Percentiles rank a stretch among this genome's conserved stretches.
Evolutionary conservation across 176 grass and related monocot species (phyloP).

Genomic region (Oryza glumipatula): DNA sequence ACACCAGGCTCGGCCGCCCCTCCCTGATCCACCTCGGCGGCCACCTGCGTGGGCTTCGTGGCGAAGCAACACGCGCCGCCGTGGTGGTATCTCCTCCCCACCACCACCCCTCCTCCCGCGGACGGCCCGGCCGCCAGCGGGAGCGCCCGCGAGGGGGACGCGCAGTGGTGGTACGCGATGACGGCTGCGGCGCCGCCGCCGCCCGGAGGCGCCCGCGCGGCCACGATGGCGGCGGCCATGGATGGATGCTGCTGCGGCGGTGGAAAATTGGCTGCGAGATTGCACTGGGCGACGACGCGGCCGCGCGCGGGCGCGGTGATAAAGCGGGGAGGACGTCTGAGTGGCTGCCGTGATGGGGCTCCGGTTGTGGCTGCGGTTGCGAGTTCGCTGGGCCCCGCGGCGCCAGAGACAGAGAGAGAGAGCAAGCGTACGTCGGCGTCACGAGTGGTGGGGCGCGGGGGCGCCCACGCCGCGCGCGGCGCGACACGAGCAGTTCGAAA

Average conservation of each 20-base stretch:
- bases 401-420: conserved; percentile 12
- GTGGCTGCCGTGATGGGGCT: conserved; percentile 48
- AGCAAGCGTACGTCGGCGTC: conserved; percentile 21
- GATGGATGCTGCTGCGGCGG: too few relatives aligned
- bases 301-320: conserved; percentile 20
- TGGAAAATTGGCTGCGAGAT: not conserved
- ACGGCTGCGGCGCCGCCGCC: conserved; percentile 30
- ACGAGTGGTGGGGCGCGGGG: not conserved
- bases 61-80: conserved; percentile 52
- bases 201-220: conserved; percentile 29
- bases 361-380: conserved; percentile 54
- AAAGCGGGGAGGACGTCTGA: conserved; percentile 47
- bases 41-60: conserved; percentile 40
- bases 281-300: not conserved
- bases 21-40: conserved; percentile 34
- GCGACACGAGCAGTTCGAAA: not conserved
- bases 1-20: not conserved
- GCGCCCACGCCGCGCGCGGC: conserved; percentile 7
- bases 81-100: conserved; percentile 35
- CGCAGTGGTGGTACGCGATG: conserved; percentile 48
- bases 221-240: conserved; percentile 37
- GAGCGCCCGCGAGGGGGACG: conserved; percentile 37
- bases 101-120: not conserved
- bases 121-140: conserved; percentile 11
- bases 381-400: conserved; percentile 25